phyloP scores from a whole-genome alignment of 257 asterid species.

The Nicotiana sylvestris region DNA sequence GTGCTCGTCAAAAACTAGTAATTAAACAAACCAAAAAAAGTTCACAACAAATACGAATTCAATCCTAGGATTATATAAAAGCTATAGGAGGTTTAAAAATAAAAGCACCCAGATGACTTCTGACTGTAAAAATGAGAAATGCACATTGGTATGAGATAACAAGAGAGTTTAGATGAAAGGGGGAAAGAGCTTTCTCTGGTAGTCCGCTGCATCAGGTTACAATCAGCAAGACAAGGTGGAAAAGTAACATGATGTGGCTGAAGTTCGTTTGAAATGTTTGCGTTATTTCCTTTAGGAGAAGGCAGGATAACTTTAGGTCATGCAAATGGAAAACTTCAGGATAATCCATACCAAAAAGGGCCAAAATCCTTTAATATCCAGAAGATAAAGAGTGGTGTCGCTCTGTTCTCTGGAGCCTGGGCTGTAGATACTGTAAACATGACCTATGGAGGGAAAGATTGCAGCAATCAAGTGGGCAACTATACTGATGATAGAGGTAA shows the following conservation, averaged over 20 bases:
- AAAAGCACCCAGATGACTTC: neutral
- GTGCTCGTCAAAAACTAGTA: slow-evolving; percentile 89
- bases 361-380: neutral
- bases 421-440: neutral
- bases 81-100: slow-evolving; percentile 5
- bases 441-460: neutral
- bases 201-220: neutral
- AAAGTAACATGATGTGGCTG: neutral
- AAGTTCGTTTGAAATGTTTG: neutral
- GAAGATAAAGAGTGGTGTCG: neutral
- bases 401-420: neutral
- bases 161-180: neutral
- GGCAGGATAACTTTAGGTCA: neutral
- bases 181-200: neutral
- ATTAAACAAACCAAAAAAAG: neutral
- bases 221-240: slow-evolving; percentile 2
- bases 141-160: neutral
- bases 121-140: neutral
- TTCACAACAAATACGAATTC: neutral
- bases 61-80: neutral
- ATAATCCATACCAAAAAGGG: neutral
- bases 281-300: neutral
- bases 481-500: neutral
- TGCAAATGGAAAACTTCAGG: neutral
- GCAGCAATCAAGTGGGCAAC: neutral